Base-by-base conservation (phyloP, 2,329 filamentous ascomycete genomes). In the Xylaria sp. region DNA sequence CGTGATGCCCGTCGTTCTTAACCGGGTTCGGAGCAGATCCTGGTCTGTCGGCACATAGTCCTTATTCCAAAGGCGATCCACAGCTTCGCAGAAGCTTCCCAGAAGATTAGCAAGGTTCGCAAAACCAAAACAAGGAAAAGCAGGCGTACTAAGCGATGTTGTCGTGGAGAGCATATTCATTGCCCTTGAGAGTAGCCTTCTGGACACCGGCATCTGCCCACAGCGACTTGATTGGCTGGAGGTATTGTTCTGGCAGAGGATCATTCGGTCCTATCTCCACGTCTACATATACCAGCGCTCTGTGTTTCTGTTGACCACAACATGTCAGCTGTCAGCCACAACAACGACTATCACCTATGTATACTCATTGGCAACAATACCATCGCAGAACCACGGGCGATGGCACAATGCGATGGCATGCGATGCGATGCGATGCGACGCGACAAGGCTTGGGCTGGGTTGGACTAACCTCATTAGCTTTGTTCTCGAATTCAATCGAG, bases 121-220 rank as follows among this genome's bases (percentile, higher is more conserved):
- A 35, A 50, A 9, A 56, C 16, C 50, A 30, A 59, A 46, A 35
- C 19, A 4, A 47, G 50, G 16, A 52, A 79, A 79, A 89, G 71
- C 78, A 96, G 54, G 79, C 90, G 71, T 79, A 97, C 92, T 97
- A 99, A 76, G 87, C 86, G 66, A 97, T 77, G 71, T 97, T 97
- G 78, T 97, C 94, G 74, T 97, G 92, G 54, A 97, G 83, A 16
- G 94, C 93, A 76, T 93, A 97, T 78, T 97, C 93, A 74, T 97
- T 96, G 68, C 94, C 94, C 76, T 94, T 93, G 54, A 86, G 81
- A 66, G 97, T 94, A n/a, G 92, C 91, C 69, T 86, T 80, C 73
- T 91, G 91, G 56, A 97, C 90, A 61, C 92, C 92, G 47, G 77
- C 79, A 74, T 99, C 93, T 30, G 77, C 78, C 94, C 93, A 99